A percentile compares a stretch with the other conserved stretches of the same genome.
These are phyloP conservation scores for Flaveria trinervia DNA, from an alignment of 129 eudicot genomes.

Conservation along the genomic window DNA sequence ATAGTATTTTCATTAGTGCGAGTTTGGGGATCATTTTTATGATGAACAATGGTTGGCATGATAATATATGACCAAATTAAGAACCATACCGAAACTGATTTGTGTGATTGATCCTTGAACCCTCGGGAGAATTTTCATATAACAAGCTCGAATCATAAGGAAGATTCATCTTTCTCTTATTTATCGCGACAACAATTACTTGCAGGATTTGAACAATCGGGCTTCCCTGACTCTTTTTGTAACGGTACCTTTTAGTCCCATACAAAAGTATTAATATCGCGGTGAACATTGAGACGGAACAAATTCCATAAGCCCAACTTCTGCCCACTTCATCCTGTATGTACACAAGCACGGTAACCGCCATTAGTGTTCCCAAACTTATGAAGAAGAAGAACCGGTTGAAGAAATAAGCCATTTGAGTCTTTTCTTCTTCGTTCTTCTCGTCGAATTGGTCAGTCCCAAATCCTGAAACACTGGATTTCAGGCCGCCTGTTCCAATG, in stretches of 20 bases:
- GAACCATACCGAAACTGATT: conserved; percentile 62
- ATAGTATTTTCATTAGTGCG: background rate
- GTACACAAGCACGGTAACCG: conserved; percentile 88
- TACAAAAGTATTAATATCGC: conserved; percentile 61
- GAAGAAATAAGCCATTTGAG: conserved; percentile 83
- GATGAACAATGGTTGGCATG: no score
- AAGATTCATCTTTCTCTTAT: conserved; percentile 57
- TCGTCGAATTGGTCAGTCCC: conserved; percentile 95
- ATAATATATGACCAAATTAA: conserved; percentile 9
- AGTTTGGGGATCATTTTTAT: background rate
- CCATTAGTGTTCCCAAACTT: conserved; percentile 75
- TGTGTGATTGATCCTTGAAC: conserved; percentile 68
- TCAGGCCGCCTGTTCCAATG: conserved; percentile 91
- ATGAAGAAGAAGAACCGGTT: conserved; percentile 91
- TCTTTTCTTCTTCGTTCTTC: conserved; percentile 70
- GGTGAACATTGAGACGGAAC: conserved; percentile 68
- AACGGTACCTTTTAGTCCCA: conserved; percentile 70
- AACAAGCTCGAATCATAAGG: conserved; percentile 60
- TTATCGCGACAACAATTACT: conserved; percentile 61
- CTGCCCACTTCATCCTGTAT: conserved; percentile 84
- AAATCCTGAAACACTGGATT: conserved; percentile 94
- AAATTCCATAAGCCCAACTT: conserved; percentile 90
- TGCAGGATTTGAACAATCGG: conserved; percentile 82
- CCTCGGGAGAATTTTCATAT: conserved; percentile 63
- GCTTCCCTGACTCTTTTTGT: conserved; percentile 77